Conservation (phyloP, 306 rosid genomes). For the Gleditsia sinensis region DNA sequence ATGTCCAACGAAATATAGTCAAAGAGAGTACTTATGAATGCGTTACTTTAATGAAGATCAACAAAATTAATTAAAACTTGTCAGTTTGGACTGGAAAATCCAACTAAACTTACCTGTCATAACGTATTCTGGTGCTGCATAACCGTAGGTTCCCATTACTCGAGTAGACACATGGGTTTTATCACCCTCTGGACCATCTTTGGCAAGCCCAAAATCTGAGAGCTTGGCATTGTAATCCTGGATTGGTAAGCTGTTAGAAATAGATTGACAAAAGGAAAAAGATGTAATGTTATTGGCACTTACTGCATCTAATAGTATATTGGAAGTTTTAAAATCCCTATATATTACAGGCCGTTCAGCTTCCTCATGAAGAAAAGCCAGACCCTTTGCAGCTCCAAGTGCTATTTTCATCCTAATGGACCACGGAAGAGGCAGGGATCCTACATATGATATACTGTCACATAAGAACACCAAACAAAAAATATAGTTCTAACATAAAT, state of each 20-base stretch:
- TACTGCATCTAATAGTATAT: constrained; percentile 95
- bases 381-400: constrained; percentile 95
- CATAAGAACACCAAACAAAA: constrained; percentile 30
- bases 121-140: constrained; percentile 98
- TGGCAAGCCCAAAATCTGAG: constrained; percentile 98
- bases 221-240: constrained; percentile 98
- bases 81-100: constrained; percentile 2
- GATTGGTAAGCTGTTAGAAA: constrained; percentile 43
- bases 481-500: constrained; percentile 12
- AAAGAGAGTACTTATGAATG: background rate
- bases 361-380: constrained; percentile 96
- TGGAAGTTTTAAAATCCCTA: constrained; percentile 95
- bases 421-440: constrained; percentile 98
- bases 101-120: constrained; percentile 75
- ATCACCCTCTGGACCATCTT: constrained; percentile 98
- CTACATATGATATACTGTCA: constrained; percentile 48
- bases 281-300: constrained; percentile 35
- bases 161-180: constrained; percentile 98
- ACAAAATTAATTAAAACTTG: background rate
- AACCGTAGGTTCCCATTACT: constrained; percentile 99
- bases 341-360: constrained; percentile 95
- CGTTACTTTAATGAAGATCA: background rate
- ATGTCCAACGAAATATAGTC: background rate
- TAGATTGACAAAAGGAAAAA: constrained; percentile 15
- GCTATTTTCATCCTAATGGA: constrained; percentile 97